Evolutionary conservation across 306 rosid genomes (phyloP).

Genomic region (Acacia confusa): DNA sequence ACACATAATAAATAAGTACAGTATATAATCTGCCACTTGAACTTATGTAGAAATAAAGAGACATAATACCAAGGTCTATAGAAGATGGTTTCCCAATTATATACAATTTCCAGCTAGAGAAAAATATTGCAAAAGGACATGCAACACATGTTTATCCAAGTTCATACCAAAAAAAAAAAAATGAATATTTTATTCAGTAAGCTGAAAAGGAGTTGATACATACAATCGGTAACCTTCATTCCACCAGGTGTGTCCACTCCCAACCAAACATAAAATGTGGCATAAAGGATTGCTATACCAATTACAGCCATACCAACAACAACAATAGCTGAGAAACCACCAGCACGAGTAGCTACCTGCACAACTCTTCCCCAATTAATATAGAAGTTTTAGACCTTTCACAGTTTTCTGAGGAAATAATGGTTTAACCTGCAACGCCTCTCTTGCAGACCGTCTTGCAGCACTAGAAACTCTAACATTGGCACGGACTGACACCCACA

Average conservation of each 20-base stretch:
- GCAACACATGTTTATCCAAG: constrained; percentile 18
- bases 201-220: constrained; percentile 48
- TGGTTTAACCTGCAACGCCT: constrained; percentile 89
- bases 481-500: constrained; percentile 99
- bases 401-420: constrained; percentile 22
- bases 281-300: constrained; percentile 87
- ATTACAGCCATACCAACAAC: constrained; percentile 99
- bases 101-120: constrained; percentile 11
- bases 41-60: neutral
- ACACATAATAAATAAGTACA: neutral
- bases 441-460: constrained; percentile 97
- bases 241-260: constrained; percentile 89
- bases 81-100: neutral
- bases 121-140: constrained; percentile 10
- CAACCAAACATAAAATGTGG: constrained; percentile 93
- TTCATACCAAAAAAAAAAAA: neutral
- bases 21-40: neutral
- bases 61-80: neutral
- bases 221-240: constrained; percentile 96
- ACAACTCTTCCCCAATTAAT: constrained; percentile 41
- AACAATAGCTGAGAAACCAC: constrained; percentile 91
- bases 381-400: constrained; percentile 30
- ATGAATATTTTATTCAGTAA: constrained; percentile 5
- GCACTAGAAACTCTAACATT: constrained; percentile 99
- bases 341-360: constrained; percentile 99